phyloP scores from a whole-genome alignment of 2,329 filamentous ascomycete genomes.

The Xylariales sp. region DNA sequence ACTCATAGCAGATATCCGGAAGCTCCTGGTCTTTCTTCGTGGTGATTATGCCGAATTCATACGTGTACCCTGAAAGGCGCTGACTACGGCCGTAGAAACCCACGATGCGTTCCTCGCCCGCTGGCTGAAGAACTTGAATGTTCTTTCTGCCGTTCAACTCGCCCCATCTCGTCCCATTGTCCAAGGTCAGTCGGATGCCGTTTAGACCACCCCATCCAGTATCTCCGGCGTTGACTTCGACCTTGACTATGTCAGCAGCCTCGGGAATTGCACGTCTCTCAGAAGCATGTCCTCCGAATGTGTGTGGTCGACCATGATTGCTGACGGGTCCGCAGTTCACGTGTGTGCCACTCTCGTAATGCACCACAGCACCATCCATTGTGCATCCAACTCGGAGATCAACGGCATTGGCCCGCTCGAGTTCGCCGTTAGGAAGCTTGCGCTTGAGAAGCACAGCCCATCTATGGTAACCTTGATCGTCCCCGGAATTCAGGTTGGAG shows the following conservation, averaged over 20 bases:
- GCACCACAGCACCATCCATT: constrained; percentile 10
- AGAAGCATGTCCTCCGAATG: background rate
- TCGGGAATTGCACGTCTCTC: background rate
- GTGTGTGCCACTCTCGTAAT: constrained; percentile 9
- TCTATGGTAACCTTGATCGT: constrained; percentile 16
- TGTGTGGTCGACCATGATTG: background rate
- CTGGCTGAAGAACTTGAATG: constrained; percentile 14
- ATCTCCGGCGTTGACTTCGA: background rate
- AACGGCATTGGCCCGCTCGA: constrained; percentile 35
- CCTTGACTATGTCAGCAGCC: background rate
- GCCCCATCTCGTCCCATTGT: constrained; percentile 11
- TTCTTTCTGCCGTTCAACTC: constrained; percentile 15
- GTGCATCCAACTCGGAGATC: constrained; percentile 39
- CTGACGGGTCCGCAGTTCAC: background rate
- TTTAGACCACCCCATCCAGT: background rate
- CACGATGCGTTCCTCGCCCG: constrained; percentile 33
- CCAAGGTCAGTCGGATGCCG: background rate
- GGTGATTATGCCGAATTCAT: constrained; percentile 44
- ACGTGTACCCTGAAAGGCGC: constrained; percentile 17
- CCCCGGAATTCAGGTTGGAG: constrained; percentile 12
- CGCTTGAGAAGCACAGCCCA: constrained; percentile 29
- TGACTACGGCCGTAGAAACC: constrained; percentile 40
- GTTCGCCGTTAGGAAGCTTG: constrained; percentile 19
- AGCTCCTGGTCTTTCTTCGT: constrained; percentile 14
- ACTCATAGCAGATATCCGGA: background rate